Evolutionary conservation across 2,329 filamentous ascomycete species (phyloP).

Genomic region (Stemphylium beticola): DNA sequence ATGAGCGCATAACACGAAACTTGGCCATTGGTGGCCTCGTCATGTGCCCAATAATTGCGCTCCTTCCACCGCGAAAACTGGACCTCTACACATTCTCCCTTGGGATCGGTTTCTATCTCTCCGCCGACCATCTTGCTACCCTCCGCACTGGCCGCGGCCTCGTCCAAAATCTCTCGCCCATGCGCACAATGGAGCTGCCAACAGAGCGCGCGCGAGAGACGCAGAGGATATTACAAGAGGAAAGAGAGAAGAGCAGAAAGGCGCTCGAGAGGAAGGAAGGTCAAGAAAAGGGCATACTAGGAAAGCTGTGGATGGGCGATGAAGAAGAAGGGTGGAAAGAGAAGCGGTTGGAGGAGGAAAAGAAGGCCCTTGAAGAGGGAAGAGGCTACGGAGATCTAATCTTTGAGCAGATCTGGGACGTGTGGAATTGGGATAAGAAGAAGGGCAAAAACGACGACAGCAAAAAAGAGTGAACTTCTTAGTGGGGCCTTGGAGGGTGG

Average conservation of each 20-base stretch:
- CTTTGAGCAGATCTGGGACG: conserved; percentile 56
- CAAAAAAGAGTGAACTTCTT: conserved; percentile 29
- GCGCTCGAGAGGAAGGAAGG: conserved; percentile 32
- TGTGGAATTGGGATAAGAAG: conserved; percentile 54
- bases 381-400: conserved; percentile 53
- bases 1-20: conserved; percentile 49
- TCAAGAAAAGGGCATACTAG: conserved; percentile 34
- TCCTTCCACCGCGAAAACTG: conserved; percentile 66
- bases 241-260: conserved; percentile 40
- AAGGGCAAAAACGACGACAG: conserved; percentile 23
- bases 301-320: conserved; percentile 49
- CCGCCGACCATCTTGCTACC: conserved; percentile 57
- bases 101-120: conserved; percentile 55
- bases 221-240: conserved; percentile 48
- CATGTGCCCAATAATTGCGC: conserved; percentile 60
- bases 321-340: conserved; percentile 55
- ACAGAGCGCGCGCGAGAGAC: conserved; percentile 47
- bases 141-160: conserved; percentile 50
- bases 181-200: conserved; percentile 33
- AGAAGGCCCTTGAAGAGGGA: conserved; percentile 48
- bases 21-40: conserved; percentile 58
- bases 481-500: not conserved
- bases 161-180: conserved; percentile 37
- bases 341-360: conserved; percentile 53
- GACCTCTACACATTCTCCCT: conserved; percentile 66